A percentile compares a stretch with the other conserved stretches of the same genome.
These are phyloP conservation scores for Penicillium goetzii DNA, from an alignment of 495 filamentous ascomycete species.

Conservation along the genomic window DNA sequence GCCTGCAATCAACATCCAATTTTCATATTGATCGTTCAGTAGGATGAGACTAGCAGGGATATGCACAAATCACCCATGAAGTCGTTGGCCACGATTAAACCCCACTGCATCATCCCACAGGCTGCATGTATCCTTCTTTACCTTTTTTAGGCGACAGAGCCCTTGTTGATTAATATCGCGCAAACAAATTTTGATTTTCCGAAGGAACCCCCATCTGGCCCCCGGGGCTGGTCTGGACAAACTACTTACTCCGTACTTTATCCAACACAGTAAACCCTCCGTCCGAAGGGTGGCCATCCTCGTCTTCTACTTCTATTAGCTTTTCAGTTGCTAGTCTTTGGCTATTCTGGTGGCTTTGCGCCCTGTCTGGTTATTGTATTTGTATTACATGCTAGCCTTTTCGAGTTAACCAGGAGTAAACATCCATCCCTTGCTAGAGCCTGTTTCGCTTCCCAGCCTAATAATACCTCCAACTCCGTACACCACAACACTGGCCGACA, in stretches of 20 bases:
- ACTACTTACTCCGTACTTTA: background rate
- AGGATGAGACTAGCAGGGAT: background rate
- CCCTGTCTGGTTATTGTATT: background rate
- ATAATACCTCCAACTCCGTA: background rate
- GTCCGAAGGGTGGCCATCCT: background rate
- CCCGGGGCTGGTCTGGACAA: background rate
- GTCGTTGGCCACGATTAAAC: background rate
- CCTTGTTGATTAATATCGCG: slow-evolving; percentile 3
- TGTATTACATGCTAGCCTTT: background rate
- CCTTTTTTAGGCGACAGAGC: background rate
- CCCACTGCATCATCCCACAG: background rate
- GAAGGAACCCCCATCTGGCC: background rate
- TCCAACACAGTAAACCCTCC: background rate
- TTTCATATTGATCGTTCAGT: background rate
- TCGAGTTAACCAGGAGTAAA: background rate
- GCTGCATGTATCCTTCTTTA: background rate
- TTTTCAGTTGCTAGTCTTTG: background rate
- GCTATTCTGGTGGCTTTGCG: background rate
- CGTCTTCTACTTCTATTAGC: background rate
- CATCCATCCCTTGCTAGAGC: slow-evolving; percentile 4
- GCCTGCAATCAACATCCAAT: background rate
- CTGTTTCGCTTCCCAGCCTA: background rate
- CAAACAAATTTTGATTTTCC: background rate
- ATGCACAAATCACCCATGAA: background rate
- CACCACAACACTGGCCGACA: background rate